Conservation (phyloP, 2,329 filamentous ascomycete genomes). For the Blastomyces percursus region DNA sequence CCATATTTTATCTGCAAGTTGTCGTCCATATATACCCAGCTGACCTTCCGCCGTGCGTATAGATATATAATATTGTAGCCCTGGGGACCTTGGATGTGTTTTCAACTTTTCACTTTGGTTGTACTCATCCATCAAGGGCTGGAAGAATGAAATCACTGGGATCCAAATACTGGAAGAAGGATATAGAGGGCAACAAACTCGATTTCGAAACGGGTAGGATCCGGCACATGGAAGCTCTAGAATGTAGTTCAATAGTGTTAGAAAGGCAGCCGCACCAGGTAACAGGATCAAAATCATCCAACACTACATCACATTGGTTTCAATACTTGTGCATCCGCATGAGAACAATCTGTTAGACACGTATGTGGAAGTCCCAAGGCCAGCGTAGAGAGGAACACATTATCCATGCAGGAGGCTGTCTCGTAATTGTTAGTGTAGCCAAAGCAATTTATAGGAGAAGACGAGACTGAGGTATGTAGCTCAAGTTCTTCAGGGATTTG, state of each 20-base stretch:
- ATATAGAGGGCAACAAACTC: background rate
- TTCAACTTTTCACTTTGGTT: background rate
- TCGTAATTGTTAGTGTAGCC: background rate
- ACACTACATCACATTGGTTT: background rate
- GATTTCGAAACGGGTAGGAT: background rate
- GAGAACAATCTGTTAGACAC: background rate
- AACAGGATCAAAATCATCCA: background rate
- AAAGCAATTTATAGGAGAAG: background rate
- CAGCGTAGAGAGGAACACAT: background rate
- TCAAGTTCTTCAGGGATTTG: background rate
- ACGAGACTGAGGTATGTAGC: background rate
- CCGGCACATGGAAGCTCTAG: background rate
- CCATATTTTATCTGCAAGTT: background rate
- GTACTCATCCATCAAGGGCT: background rate
- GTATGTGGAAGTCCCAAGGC: too few relatives aligned
- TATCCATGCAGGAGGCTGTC: background rate
- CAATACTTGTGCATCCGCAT: background rate
- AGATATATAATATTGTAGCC: too few relatives aligned
- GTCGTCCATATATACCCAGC: background rate
- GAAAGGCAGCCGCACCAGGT: background rate
- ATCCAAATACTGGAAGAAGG: background rate
- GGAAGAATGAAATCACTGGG: background rate
- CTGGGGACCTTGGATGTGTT: background rate
- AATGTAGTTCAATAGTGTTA: background rate
- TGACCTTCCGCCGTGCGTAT: background rate